Conservation (phyloP, 345 rosid genomes). For the rapeseed (Brassica napus) region Da-Ae NC_063436.1:26706501-26707000, state of each 20-base stretch:
- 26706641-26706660: not conserved
- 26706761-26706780: not conserved
- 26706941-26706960: not conserved
- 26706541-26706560: not conserved
- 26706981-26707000: slow-evolving; percentile 48
- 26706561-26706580: not conserved
- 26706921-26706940: not conserved
- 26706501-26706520: slow-evolving; percentile 21
- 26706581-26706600: not conserved
- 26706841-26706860: slow-evolving; percentile 48
- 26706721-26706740: slow-evolving; percentile 19
- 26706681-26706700: slow-evolving; percentile 25
- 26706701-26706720: slow-evolving; percentile 18
- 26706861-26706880: not conserved
- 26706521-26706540: slow-evolving; percentile 20
- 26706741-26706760: slow-evolving; percentile 1
- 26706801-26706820: slow-evolving; percentile 50
- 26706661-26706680: not conserved
- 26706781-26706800: not conserved
- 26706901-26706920: not conserved
- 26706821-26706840: slow-evolving; percentile 44
- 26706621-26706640: not conserved
- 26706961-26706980: slow-evolving; percentile 62
- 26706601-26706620: not conserved
- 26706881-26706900: not conserved